Evolutionary conservation across 257 asterid genomes (phyloP).

Genomic region (Forsythia suspensa): DNA sequence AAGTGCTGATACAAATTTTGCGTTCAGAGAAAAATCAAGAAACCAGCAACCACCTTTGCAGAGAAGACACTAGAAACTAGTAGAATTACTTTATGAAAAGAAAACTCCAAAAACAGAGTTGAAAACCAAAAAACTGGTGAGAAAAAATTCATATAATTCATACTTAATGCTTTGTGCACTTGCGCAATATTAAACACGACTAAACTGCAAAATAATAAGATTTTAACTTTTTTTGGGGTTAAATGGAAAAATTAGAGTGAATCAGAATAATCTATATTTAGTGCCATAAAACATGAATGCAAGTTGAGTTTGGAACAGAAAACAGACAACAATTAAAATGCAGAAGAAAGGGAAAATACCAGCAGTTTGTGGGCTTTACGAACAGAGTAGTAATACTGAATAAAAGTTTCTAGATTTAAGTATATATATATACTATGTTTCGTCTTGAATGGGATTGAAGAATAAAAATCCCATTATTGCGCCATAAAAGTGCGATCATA

Average conservation of each 20-base stretch:
- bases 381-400: neutral
- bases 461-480: constrained; percentile 21
- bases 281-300: neutral
- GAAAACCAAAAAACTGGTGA: constrained; percentile 20
- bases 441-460: constrained; percentile 11
- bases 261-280: neutral
- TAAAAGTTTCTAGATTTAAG: neutral
- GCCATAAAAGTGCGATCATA: constrained; percentile 17
- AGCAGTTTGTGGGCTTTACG: neutral
- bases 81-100: constrained; percentile 17
- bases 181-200: neutral
- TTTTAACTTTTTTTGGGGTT: neutral
- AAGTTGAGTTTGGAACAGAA: neutral
- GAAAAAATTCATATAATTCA: neutral
- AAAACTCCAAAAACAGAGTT: constrained; percentile 10
- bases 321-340: constrained; percentile 2
- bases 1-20: neutral
- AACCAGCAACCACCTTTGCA: constrained; percentile 27
- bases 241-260: neutral
- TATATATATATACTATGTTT: neutral
- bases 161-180: neutral
- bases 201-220: neutral
- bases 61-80: constrained; percentile 23
- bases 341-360: constrained; percentile 23
- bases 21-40: constrained; percentile 11